phyloP scores from a whole-genome alignment of 2,329 filamentous ascomycete genomes.

The Alternaria panax region DNA sequence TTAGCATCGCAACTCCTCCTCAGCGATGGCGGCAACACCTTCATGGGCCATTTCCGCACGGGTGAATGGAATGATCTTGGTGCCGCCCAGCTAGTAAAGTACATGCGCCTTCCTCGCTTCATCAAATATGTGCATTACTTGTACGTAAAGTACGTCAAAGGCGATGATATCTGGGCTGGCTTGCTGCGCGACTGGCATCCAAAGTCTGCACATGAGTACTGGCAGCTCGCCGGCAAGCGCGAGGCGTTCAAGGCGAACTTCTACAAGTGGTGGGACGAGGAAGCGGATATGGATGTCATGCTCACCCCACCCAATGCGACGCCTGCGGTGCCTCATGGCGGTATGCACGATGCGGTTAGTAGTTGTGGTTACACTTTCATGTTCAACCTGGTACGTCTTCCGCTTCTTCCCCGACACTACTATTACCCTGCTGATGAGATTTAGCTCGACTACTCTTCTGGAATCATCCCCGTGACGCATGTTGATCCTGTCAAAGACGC shows the following conservation, averaged over 20 bases:
- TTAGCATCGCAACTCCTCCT: constrained; percentile 83
- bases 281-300: constrained; percentile 74
- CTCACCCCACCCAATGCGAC: constrained; percentile 88
- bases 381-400: constrained; percentile 78
- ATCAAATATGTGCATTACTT: constrained; percentile 87
- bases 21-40: constrained; percentile 82
- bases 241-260: constrained; percentile 80
- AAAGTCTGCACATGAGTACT: constrained; percentile 79
- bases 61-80: constrained; percentile 84
- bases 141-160: constrained; percentile 83
- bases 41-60: constrained; percentile 75
- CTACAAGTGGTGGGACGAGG: constrained; percentile 84
- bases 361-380: constrained; percentile 93
- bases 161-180: constrained; percentile 79
- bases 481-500: constrained; percentile 75
- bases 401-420: neutral
- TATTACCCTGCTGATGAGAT: constrained; percentile 8
- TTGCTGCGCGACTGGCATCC: constrained; percentile 75
- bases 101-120: constrained; percentile 75
- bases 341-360: constrained; percentile 83
- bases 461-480: constrained; percentile 83
- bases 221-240: constrained; percentile 78
- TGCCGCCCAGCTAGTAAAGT: constrained; percentile 74
- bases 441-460: constrained; percentile 83
- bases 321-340: constrained; percentile 84